Percentiles rank a stretch among this genome's conserved stretches.
phyloP scores from a whole-genome alignment of 176 grass and related monocot genomes.

The Oryza meridionalis region DNA sequence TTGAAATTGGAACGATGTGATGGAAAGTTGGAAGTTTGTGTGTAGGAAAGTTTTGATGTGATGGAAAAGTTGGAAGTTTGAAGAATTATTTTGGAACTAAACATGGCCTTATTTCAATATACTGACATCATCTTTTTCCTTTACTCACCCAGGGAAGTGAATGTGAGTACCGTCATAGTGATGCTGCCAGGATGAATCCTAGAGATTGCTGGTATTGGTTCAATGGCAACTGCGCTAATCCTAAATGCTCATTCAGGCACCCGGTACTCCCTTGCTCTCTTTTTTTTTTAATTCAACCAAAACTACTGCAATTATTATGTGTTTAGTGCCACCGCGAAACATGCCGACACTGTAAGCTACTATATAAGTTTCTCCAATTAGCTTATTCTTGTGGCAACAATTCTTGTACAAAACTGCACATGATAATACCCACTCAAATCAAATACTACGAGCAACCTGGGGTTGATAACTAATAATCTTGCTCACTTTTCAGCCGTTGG shows the following conservation, averaged over 20 bases:
- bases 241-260: constrained; percentile 71
- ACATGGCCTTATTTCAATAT: not conserved
- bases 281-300: not conserved
- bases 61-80: no score
- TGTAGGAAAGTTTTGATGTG: no score
- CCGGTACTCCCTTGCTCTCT: constrained; percentile 43
- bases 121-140: constrained; percentile 17
- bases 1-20: no score
- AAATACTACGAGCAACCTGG: not conserved
- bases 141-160: constrained; percentile 52
- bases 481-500: constrained; percentile 51
- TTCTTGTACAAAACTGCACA: not conserved
- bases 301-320: not conserved
- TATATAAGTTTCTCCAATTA: not conserved
- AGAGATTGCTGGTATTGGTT: constrained; percentile 83
- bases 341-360: not conserved
- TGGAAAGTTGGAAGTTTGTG: no score
- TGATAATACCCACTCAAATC: not conserved
- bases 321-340: not conserved
- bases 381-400: not conserved
- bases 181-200: constrained; percentile 71
- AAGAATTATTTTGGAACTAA: no score
- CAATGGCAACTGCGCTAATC: constrained; percentile 64
- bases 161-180: constrained; percentile 68
- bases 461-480: not conserved